A percentile compares a stretch with the other conserved stretches of the same genome.
Evolutionary conservation across 305 asterid species (phyloP).

Genomic region (Plantago coronopus): DNA sequence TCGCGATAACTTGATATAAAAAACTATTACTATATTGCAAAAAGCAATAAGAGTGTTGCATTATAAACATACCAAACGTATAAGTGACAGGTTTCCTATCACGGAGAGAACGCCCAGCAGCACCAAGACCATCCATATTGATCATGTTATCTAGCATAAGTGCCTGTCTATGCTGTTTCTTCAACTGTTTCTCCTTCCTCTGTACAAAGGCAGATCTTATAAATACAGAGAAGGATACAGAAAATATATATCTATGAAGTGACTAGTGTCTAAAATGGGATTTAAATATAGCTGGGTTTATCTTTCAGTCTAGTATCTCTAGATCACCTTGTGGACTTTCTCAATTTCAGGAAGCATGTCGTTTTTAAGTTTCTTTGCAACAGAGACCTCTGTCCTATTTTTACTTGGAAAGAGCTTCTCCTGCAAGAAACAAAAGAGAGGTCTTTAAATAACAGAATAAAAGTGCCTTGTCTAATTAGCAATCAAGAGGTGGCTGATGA

Average conservation of each 20-base stretch:
- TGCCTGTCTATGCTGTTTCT: slow-evolving; percentile 94
- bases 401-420: slow-evolving; percentile 83
- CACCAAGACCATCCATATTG: slow-evolving; percentile 57
- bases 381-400: slow-evolving; percentile 75
- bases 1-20: no score
- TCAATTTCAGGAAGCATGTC: slow-evolving; percentile 91
- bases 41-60: slow-evolving; percentile 2
- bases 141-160: slow-evolving; percentile 89
- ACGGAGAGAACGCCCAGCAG: slow-evolving; percentile 90
- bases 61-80: slow-evolving; percentile 64
- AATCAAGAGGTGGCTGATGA: neutral
- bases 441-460: slow-evolving; percentile 10
- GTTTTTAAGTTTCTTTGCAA: slow-evolving; percentile 88
- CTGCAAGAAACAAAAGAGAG: slow-evolving; percentile 39
- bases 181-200: slow-evolving; percentile 82
- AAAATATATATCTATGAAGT: slow-evolving; percentile 10
- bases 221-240: slow-evolving; percentile 16
- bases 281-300: neutral
- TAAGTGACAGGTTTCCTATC: slow-evolving; percentile 95
- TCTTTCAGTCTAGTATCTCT: slow-evolving; percentile 19
- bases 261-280: no score
- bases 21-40: no score
- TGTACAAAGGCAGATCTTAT: slow-evolving; percentile 34
- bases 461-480: neutral
- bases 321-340: slow-evolving; percentile 83